Base-by-base conservation (phyloP, 2,329 filamentous ascomycete genomes). In the Sporothrix schenckii region DNA sequence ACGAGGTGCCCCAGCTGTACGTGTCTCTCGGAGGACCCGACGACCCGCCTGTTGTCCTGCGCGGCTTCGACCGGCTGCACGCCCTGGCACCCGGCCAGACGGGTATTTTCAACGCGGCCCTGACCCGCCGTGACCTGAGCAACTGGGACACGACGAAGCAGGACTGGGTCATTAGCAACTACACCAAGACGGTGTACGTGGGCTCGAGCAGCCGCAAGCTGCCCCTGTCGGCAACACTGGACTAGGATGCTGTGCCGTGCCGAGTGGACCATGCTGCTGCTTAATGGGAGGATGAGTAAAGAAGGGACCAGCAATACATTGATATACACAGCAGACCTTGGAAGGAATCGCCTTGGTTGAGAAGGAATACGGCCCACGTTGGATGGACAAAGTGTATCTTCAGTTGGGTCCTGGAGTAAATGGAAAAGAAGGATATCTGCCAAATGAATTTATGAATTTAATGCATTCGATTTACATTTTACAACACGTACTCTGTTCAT, bases 101-200 rank as follows among this genome's bases (percentile, higher is more conserved):
- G 67, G 84, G 82, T 3, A 87, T 84, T 1, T 96, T 95, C 82
- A 83, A 79, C 0, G 89, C 87, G 0, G 85, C 89, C 19, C 80
- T 97, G 69, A 93, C 89, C 6, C 86, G 94, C 52, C 88, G 93
- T 70, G 94, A 97, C 77, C 75, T 97, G 70, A 93, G 90, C 78
- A 95, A 93, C 82, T 97, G 94, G 94, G 92, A 97, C 75, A 82
- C 87, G 0, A 84, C 77, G 1, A 78, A 81, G n/a, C 94, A 97
- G 84, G 90, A 97, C 83, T 98, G 94, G 94, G 86, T 93, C 60
- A 75, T 88, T n/a, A 83, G 81, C 10, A 75, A 80, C 21, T 76
- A 80, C 61, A 76, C 82, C 70, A 88, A 88, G 83, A 87, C 78
- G 69, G 82, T 86, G 14, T 86, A 78, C 72, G 84, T 88, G 9